Evolutionary conservation across 441 rosid species (phyloP).

Genomic region (Gossypium davidsonii): DNA sequence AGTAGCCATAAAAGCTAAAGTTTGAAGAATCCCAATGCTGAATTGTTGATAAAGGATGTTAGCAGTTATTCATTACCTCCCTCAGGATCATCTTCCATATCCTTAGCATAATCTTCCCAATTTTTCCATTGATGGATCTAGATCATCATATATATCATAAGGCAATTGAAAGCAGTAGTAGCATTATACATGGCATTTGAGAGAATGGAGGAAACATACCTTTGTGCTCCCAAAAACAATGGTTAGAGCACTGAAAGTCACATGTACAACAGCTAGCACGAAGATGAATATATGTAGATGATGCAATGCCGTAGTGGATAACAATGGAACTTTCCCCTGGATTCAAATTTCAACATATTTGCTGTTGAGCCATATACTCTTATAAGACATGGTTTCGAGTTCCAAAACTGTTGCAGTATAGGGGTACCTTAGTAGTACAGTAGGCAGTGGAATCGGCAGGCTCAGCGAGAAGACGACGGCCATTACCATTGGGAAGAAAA

Average conservation of each 20-base stretch:
- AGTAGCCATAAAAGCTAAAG: not conserved
- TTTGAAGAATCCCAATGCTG: not conserved
- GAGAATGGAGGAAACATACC: slow-evolving; percentile 25
- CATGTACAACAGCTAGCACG: slow-evolving; percentile 72
- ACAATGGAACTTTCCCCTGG: slow-evolving; percentile 69
- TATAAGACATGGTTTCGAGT: not conserved
- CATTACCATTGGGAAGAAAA: slow-evolving; percentile 16
- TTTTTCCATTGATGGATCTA: slow-evolving; percentile 69
- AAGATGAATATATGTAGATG: slow-evolving; percentile 85
- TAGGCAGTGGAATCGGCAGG: slow-evolving; percentile 17
- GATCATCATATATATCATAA: not conserved
- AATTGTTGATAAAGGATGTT: not conserved
- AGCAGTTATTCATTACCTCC: slow-evolving; percentile 31
- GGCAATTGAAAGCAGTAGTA: not conserved
- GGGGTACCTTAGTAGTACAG: slow-evolving; percentile 35
- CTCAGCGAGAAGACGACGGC: slow-evolving; percentile 53
- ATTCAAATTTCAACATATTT: slow-evolving; percentile 13
- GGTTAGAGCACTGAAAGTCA: slow-evolving; percentile 63
- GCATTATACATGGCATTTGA: not conserved
- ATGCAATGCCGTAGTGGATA: slow-evolving; percentile 65
- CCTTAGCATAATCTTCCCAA: slow-evolving; percentile 55
- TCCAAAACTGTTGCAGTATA: not conserved
- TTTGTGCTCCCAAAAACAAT: slow-evolving; percentile 68
- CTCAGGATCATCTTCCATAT: slow-evolving; percentile 24
- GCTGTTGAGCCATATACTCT: not conserved